phyloP scores from a whole-genome alignment of 306 rosid genomes.

The Sicyos baderoa region DNA sequence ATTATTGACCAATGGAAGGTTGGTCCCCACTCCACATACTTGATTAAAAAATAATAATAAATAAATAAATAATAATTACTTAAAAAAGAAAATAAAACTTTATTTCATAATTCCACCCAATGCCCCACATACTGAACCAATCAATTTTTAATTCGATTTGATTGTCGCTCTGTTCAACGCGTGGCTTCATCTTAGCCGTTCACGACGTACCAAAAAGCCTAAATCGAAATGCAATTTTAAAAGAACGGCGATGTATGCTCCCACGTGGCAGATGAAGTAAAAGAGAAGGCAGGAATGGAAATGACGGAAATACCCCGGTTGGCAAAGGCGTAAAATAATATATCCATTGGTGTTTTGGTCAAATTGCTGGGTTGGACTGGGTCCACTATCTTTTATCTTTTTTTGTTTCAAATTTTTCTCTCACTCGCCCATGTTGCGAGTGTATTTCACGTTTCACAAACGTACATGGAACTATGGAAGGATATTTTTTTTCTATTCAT shows the following conservation, averaged over 20 bases:
- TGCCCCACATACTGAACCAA: background rate
- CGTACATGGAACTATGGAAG: too few relatives aligned
- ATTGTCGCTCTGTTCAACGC: background rate
- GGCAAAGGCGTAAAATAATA: background rate
- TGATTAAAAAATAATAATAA: too few relatives aligned
- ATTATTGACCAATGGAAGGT: too few relatives aligned
- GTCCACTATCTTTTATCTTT: background rate
- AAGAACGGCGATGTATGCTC: background rate
- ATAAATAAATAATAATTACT: too few relatives aligned
- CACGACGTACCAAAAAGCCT: background rate
- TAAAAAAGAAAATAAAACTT: background rate
- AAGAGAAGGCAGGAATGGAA: background rate
- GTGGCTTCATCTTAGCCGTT: background rate
- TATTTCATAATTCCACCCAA: too few relatives aligned
- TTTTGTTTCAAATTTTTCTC: background rate
- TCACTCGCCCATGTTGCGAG: background rate
- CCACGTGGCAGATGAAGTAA: constrained; percentile 16
- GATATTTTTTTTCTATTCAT: too few relatives aligned
- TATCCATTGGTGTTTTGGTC: constrained; percentile 7
- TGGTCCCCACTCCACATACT: too few relatives aligned
- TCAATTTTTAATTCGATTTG: background rate
- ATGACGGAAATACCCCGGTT: background rate
- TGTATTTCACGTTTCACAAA: background rate
- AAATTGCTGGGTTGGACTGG: constrained; percentile 9
- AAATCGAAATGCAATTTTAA: background rate